Percentiles rank a stretch among this genome's conserved stretches.
These are phyloP conservation scores for Beauveria sp. DNA, from an alignment of 2,329 filamentous ascomycete genomes.

Conservation along the genomic window DNA sequence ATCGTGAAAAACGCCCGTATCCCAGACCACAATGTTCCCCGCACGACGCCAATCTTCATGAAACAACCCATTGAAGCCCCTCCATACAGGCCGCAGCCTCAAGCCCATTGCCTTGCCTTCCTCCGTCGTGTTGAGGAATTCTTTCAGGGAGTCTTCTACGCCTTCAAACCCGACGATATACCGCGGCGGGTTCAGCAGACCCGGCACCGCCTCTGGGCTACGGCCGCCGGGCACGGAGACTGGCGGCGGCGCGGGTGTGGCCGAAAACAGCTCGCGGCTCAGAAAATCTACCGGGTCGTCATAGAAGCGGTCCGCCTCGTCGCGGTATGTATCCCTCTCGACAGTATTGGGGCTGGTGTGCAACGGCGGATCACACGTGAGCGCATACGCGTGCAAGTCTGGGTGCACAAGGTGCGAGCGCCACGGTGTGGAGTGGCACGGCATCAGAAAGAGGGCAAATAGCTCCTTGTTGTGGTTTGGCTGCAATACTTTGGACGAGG, in stretches of 20 bases:
- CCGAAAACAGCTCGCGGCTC: slow-evolving; percentile 38
- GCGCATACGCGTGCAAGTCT: slow-evolving; percentile 67
- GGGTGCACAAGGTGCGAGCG: slow-evolving; percentile 77
- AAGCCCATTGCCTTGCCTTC: slow-evolving; percentile 34
- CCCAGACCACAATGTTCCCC: slow-evolving; percentile 54
- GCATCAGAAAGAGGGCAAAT: slow-evolving; percentile 79
- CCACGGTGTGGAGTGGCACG: slow-evolving; percentile 95
- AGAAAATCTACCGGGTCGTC: slow-evolving; percentile 53
- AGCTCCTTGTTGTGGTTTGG: slow-evolving; percentile 33
- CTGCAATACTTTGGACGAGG: slow-evolving; percentile 14
- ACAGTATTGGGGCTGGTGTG: slow-evolving; percentile 48
- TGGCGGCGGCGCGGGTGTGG: background rate
- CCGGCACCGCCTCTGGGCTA: slow-evolving; percentile 8
- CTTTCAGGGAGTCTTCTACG: slow-evolving; percentile 38
- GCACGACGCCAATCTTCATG: slow-evolving; percentile 52
- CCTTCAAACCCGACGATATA: slow-evolving; percentile 57
- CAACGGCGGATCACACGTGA: slow-evolving; percentile 86
- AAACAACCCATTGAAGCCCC: slow-evolving; percentile 52
- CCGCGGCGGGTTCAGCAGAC: slow-evolving; percentile 32
- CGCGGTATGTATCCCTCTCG: slow-evolving; percentile 63
- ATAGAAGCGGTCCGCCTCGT: slow-evolving; percentile 92
- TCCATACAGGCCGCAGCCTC: slow-evolving; percentile 43
- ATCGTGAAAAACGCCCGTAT: slow-evolving; percentile 30
- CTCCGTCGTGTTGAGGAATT: slow-evolving; percentile 33
- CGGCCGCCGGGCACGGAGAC: background rate